Evolutionary conservation across 2,329 filamentous ascomycete species (phyloP), one percentile per base, ranked within the genome.

Genomic region (Chrysoporthe deuterocubensis): DNA sequence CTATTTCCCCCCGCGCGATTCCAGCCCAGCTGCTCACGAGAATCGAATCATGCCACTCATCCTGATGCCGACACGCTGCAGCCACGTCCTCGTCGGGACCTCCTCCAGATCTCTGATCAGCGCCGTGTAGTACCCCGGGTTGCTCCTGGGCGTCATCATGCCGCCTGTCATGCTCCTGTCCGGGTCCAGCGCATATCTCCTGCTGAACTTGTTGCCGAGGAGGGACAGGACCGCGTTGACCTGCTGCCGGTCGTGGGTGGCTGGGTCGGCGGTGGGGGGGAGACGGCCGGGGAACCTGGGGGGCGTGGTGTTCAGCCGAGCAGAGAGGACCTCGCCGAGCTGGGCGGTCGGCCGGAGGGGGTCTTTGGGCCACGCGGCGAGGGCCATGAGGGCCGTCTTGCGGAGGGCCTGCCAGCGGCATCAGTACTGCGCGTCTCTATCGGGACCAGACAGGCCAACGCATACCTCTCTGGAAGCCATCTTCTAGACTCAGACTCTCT

Each of bases 331-430:
- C 71, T 87, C 83, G 73, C 86, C 86, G 71, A 91, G 83, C 76
- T 90, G 87, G 75, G 85, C 82, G 67, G 89, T 84, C 8, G 89
- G 89, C 0, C 89, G 87, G 57, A 91, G 82, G 67, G 81, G 80
- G 74, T 91, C 89, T 73, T 85, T 85, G 58, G 89, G 89, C 89
- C 89, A 92, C 71, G 83, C 82, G 67, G 83, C 80, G 65, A 88
- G 79, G 40, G 82, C 82, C 65, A 82, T 81, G 57, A 83, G 79
- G 78, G 85, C 81, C 13, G 65, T 65, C 14, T 59, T 65, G n/a
- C 64, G 60, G 48, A 70, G 66, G 40, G 62, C 58, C 68, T 69
- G 57, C 42, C 32, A 21, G 56, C 34, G 13, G 46, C 43, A 42
- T 56, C 13, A 42, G 52, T 32, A 16, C 26, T 7, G 13, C n/a